Conservation (phyloP, 140 eudicot genomes). For the Ambrosia hybrid region DNA sequence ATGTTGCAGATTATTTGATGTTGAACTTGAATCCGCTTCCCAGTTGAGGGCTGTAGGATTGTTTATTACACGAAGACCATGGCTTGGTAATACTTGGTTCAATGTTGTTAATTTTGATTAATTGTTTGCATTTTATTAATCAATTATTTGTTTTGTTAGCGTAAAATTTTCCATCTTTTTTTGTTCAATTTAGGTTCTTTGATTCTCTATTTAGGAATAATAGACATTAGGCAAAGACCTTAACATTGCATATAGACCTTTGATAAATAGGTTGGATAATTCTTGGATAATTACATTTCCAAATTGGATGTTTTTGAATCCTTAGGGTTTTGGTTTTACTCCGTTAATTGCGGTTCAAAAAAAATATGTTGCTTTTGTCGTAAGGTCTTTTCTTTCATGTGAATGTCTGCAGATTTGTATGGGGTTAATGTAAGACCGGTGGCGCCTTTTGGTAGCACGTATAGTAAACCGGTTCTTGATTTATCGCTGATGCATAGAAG, state of each 20-base stretch:
- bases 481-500: constrained; percentile 66
- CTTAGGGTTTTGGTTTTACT: too few relatives aligned
- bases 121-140: background rate
- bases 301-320: too few relatives aligned
- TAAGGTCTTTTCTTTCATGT: background rate
- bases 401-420: constrained; percentile 66
- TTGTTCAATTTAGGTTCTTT: too few relatives aligned
- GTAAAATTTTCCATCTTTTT: too few relatives aligned
- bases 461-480: constrained; percentile 58
- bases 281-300: too few relatives aligned
- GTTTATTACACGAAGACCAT: constrained; percentile 80
- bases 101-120: background rate
- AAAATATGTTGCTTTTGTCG: too few relatives aligned
- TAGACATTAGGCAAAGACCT: too few relatives aligned
- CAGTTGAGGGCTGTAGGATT: constrained; percentile 74
- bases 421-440: constrained; percentile 88
- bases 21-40: constrained; percentile 82
- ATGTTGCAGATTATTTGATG: constrained; percentile 54
- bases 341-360: too few relatives aligned
- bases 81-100: constrained; percentile 65
- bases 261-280: too few relatives aligned
- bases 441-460: constrained; percentile 76
- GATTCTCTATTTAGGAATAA: too few relatives aligned
- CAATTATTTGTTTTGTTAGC: too few relatives aligned
- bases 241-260: too few relatives aligned